phyloP scores from a whole-genome alignment of 768 basidiomycete genomes.

The Lactarius evosmus region DNA sequence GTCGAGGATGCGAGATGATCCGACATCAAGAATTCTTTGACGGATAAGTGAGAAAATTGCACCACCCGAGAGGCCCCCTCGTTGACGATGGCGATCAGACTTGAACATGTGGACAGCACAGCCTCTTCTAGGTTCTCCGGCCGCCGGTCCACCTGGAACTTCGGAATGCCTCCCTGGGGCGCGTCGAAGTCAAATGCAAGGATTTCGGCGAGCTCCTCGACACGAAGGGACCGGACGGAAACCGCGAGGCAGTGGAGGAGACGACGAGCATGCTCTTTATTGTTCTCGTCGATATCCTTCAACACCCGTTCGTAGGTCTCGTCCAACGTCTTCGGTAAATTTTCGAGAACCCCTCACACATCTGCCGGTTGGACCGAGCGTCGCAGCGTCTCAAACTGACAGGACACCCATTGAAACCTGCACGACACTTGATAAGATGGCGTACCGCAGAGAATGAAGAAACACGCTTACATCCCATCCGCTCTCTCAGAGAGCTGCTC shows the following conservation, averaged over 20 bases:
- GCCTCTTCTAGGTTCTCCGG: neutral
- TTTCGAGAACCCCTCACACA: neutral
- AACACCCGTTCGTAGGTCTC: neutral
- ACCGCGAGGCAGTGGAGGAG: slow-evolving; percentile 5
- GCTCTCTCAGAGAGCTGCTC: neutral
- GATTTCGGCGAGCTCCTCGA: slow-evolving; percentile 3
- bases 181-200: neutral
- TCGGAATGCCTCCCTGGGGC: neutral
- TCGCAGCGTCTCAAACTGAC: neutral
- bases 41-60: neutral
- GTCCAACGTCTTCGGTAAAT: neutral
- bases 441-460: neutral
- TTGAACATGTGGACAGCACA: neutral
- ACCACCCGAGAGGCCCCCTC: neutral
- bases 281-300: neutral
- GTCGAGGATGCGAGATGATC: neutral
- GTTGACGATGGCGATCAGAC: neutral
- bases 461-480: neutral
- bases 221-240: neutral
- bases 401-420: neutral
- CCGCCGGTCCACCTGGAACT: neutral
- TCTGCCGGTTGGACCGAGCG: too few relatives aligned
- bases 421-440: neutral
- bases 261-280: neutral
- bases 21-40: neutral